Base-by-base conservation (phyloP, 495 filamentous ascomycete genomes). In the Talaromyces adpressus region DNA sequence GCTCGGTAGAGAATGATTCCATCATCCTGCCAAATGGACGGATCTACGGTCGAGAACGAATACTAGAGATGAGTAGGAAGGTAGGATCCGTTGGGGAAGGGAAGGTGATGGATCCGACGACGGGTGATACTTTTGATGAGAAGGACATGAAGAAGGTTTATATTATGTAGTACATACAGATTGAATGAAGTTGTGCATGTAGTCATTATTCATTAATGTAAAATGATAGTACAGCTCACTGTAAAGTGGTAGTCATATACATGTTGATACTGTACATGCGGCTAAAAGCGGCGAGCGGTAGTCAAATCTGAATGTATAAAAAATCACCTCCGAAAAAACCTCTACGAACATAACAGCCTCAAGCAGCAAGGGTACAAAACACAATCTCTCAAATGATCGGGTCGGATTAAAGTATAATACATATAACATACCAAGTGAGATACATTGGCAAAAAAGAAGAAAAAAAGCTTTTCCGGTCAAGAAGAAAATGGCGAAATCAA, bases 1-100 rank as follows among this genome's bases (percentile, higher is more conserved):
- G 92, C 71, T 88, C 90, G 64, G 88, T 97, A 23, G 92, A 96
- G 71, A 86, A 81, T 39, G 93, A 98, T 68, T 82, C 93, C 8
- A 83, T 97, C 22, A 81, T 97, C 41, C 73, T 98, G 63, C 93
- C 93, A 12, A 97, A 97, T 75, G 86, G 87, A 6, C 82, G 91
- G 61, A 86, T 95, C 29, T 97, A 97, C 70, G 92, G 93, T 20
- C 81, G 87, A 57, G 83, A 87, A 56, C 81, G 89, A 54, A 76
- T 98, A 65, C 73, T 87, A 65, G 85, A 89, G 63, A 86, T 92
- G 73, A 90, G 91, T 66, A 82, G 81, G 67, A 97, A 93, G 75
- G 64, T 76, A 20, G 75, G 76, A 1, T 72, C 69, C 14, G 73
- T 79, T 12, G 73, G 75, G 57, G 65, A 78, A 11, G 86, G 84